Evolutionary conservation across 1,284 basidiomycete genomes (phyloP).

Genomic region (Peniophora sp.): DNA sequence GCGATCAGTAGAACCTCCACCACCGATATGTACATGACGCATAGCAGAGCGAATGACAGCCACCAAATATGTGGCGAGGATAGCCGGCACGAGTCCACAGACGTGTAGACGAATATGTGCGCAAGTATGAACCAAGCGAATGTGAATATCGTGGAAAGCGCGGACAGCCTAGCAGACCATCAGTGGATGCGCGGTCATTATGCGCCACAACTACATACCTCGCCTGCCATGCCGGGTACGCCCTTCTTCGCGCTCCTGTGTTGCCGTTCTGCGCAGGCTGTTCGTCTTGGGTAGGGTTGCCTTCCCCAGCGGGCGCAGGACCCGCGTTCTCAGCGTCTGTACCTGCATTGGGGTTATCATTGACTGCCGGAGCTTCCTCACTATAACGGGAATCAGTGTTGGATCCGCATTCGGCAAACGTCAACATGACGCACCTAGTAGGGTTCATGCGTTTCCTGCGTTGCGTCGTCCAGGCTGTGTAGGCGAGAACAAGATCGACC

Average conservation of each 20-base stretch:
- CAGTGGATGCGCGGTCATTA: too few relatives aligned
- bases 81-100: slow-evolving; percentile 58
- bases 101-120: slow-evolving; percentile 70
- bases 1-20: slow-evolving; percentile 67
- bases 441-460: slow-evolving; percentile 23
- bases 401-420: slow-evolving; percentile 5
- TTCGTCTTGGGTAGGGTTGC: too few relatives aligned
- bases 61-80: slow-evolving; percentile 76
- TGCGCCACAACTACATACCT: background rate
- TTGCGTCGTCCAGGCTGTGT: slow-evolving; percentile 54
- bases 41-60: slow-evolving; percentile 71
- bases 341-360: too few relatives aligned
- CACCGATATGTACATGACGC: slow-evolving; percentile 68
- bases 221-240: background rate
- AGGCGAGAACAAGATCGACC: slow-evolving; percentile 42
- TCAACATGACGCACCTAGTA: slow-evolving; percentile 12
- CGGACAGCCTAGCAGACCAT: slow-evolving; percentile 37
- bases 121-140: slow-evolving; percentile 73
- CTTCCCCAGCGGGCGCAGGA: too few relatives aligned
- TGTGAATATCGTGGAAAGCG: slow-evolving; percentile 60
- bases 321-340: too few relatives aligned
- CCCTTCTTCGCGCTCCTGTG: too few relatives aligned
- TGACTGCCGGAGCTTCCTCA: too few relatives aligned
- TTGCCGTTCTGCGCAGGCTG: too few relatives aligned
- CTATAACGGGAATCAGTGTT: background rate